These are phyloP conservation scores for Helenozyma rhizophorensis DNA, from an alignment of 805 yeast species.

Conservation along the genomic window DNA sequence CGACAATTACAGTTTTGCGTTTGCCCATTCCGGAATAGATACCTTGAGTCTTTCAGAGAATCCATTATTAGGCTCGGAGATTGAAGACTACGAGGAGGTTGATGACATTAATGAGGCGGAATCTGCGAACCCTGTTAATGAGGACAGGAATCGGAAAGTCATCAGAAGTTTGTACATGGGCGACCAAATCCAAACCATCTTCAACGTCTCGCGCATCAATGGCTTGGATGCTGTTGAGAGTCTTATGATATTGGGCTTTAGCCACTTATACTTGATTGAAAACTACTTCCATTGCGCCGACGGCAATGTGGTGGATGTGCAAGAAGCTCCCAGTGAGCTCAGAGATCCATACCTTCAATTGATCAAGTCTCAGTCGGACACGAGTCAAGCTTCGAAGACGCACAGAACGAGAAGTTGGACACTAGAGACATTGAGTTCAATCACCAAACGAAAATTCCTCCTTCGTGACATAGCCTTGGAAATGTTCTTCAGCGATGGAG, in stretches of 20 bases:
- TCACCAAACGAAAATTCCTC: constrained; percentile 71
- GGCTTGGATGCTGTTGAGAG: constrained; percentile 80
- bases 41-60: constrained; percentile 21
- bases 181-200: constrained; percentile 65
- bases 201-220: constrained; percentile 71
- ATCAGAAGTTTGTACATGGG: constrained; percentile 63
- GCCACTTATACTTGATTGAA: constrained; percentile 63
- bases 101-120: constrained; percentile 15
- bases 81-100: constrained; percentile 22
- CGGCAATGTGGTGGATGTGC: constrained; percentile 55
- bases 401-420: constrained; percentile 61
- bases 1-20: constrained; percentile 11
- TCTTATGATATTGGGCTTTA: constrained; percentile 62
- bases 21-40: constrained; percentile 21
- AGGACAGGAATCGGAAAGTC: constrained; percentile 73
- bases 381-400: constrained; percentile 18
- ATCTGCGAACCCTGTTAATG: constrained; percentile 24
- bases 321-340: constrained; percentile 56
- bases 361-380: constrained; percentile 45
- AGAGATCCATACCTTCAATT: constrained; percentile 69
- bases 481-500: constrained; percentile 68
- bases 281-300: constrained; percentile 57
- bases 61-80: constrained; percentile 9
- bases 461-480: constrained; percentile 80
- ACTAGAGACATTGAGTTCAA: constrained; percentile 52